These are phyloP conservation scores for Citrullus mucosospermus DNA, from an alignment of 306 rosid species.

Conservation along the genomic window DNA sequence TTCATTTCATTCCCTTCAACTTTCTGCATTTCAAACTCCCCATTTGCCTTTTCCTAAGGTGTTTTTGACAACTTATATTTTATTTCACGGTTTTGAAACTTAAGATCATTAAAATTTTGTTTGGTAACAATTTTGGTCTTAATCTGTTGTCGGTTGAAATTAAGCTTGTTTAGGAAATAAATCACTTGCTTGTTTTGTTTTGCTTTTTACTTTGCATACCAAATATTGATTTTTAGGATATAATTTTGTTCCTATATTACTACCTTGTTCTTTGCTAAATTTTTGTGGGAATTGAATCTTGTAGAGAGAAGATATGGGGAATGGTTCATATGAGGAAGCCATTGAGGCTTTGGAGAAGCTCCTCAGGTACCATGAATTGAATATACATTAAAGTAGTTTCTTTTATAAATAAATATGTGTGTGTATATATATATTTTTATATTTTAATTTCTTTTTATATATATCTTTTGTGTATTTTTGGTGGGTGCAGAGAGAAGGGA, in stretches of 20 bases:
- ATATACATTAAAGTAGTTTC: neutral
- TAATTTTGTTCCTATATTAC: neutral
- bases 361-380: constrained; percentile 35
- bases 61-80: neutral
- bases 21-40: neutral
- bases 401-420: neutral
- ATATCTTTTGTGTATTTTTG: neutral
- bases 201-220: neutral
- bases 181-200: neutral
- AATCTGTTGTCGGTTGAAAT: neutral
- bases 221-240: neutral
- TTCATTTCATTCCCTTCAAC: neutral
- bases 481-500: constrained; percentile 47
- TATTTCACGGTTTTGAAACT: neutral
- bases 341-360: constrained; percentile 70
- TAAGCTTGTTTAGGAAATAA: neutral
- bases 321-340: constrained; percentile 69
- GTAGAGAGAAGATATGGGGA: constrained; percentile 76
- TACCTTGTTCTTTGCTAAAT: neutral
- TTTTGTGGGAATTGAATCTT: neutral
- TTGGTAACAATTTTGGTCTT: neutral
- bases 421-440: neutral
- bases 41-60: neutral
- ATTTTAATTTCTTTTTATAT: neutral
- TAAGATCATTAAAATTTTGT: too few relatives aligned